phyloP scores from a whole-genome alignment of 2,329 filamentous ascomycete species.

The Fusarium mangiferae region DNA sequence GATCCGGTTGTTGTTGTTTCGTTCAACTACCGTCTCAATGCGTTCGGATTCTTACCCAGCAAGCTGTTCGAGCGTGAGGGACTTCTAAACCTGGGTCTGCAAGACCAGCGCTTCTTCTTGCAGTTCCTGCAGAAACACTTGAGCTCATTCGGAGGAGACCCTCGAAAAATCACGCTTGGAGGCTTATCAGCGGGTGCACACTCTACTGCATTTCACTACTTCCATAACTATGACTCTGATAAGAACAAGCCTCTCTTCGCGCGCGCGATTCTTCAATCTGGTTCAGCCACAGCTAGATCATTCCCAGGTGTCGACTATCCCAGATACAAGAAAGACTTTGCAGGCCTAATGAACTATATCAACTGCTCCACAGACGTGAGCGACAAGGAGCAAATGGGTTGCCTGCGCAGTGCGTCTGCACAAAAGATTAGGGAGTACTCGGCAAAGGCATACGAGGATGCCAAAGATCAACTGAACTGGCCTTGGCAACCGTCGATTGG shows the following conservation, averaged over 20 bases:
- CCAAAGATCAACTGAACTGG: constrained; percentile 10
- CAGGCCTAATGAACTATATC: not conserved
- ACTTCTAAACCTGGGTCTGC: not conserved
- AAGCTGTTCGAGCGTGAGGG: not conserved
- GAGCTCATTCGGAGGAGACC: not conserved
- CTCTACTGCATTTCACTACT: constrained; percentile 5
- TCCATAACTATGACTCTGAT: not conserved
- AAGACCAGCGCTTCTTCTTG: not conserved
- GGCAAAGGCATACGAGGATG: not conserved
- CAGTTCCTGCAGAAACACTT: not conserved
- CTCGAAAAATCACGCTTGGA: not conserved
- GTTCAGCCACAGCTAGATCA: constrained; percentile 1
- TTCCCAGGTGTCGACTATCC: constrained; percentile 2
- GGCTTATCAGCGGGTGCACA: constrained; percentile 9
- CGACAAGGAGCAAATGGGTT: not conserved
- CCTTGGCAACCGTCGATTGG: constrained; percentile 14
- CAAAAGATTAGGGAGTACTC: constrained; percentile 1
- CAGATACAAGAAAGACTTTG: constrained; percentile 1
- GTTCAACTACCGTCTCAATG: constrained; percentile 9
- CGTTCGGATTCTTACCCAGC: constrained; percentile 3
- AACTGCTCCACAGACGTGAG: not conserved
- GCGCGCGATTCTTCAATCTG: not conserved
- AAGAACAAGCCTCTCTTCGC: not conserved
- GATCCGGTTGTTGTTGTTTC: not conserved
- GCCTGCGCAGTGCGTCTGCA: not conserved